Conservation (phyloP, 306 rosid species). For the Urtica urens region DNA sequence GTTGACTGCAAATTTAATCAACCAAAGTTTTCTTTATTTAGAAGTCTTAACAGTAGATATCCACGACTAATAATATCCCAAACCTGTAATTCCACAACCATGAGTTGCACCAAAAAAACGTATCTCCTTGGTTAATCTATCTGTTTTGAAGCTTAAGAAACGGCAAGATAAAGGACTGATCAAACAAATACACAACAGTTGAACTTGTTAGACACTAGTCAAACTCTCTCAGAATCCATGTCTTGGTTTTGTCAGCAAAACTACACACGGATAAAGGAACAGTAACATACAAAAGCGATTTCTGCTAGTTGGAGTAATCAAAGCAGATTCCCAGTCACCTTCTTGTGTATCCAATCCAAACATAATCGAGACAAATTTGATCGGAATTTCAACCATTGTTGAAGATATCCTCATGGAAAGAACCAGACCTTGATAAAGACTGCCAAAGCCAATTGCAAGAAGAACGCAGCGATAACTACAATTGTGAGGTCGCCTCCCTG, state of each 20-base stretch:
- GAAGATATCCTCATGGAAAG: conserved; percentile 55
- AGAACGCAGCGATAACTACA: conserved; percentile 55
- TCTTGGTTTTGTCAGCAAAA: conserved; percentile 1
- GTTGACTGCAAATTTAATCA: too few relatives aligned
- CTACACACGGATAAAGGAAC: conserved; percentile 3
- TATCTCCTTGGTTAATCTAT: not conserved
- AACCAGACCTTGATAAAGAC: conserved; percentile 93
- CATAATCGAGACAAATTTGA: conserved; percentile 6
- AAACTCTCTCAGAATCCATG: not conserved
- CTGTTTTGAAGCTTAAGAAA: not conserved
- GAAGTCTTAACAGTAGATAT: not conserved
- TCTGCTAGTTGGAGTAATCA: not conserved
- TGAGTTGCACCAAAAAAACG: not conserved
- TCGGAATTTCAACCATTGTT: conserved; percentile 1
- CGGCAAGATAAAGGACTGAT: not conserved
- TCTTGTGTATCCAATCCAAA: conserved; percentile 1
- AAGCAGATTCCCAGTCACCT: not conserved
- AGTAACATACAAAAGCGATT: conserved; percentile 7
- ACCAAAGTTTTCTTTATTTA: too few relatives aligned
- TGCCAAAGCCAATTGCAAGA: conserved; percentile 80
- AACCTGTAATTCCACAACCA: not conserved
- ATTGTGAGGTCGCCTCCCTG: conserved; percentile 47
- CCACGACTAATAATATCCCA: conserved; percentile 6
- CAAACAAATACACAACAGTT: not conserved
- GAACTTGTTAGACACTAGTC: not conserved